Evolutionary conservation across 2,329 filamentous ascomycete species (phyloP), one percentile per base, ranked within the genome.

Genomic region (Clonostachys rosea): DNA sequence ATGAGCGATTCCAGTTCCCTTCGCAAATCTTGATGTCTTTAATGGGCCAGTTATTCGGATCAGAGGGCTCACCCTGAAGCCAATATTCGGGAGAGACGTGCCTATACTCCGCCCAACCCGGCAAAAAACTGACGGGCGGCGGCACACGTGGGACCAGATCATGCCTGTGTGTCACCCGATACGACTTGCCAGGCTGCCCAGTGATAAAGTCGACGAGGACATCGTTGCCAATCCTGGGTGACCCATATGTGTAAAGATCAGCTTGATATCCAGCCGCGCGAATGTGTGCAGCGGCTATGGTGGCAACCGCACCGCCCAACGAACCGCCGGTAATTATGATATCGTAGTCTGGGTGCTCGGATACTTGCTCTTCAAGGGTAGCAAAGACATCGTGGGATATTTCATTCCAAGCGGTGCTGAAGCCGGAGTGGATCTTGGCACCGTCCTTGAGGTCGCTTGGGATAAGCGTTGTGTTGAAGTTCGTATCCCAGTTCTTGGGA

Each of bases 51-150:
- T 64, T 52, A 14, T 60, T 53, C 4, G 45, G 45, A n/a, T 70
- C 70, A 34, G 56, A 58, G 6, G 67, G 59, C 36, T 39, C 36
- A 5, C 36, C 36, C 36, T 39, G 36, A 34, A 86, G 68, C 74
- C 79, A 89, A 65, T 83, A 88, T 69, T 90, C 87, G 2, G 85
- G 84, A n/a, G 71, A 78, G 14, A 80, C 77, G 62, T 89, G 86
- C 34, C 75, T 67, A 67, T 82, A 90, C 34, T 78, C 76, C 44
- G 84, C 61, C 40, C 76, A 45, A 48, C 80, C 63, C 7, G 14
- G 14, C 11, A 11, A 9, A 8, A 4, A 11, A 30, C 10, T 10
- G 9, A 4, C 10, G 24, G 24, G 24, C 10, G 83, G 78, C 2
- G 86, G 86, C 34, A 90, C 70, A 40, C 81, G 76, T 0, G 87